A percentile compares a stretch with the other conserved stretches of the same genome.
Evolutionary conservation across 306 rosid genomes (phyloP).

Genomic region (Prunus campanulata): DNA sequence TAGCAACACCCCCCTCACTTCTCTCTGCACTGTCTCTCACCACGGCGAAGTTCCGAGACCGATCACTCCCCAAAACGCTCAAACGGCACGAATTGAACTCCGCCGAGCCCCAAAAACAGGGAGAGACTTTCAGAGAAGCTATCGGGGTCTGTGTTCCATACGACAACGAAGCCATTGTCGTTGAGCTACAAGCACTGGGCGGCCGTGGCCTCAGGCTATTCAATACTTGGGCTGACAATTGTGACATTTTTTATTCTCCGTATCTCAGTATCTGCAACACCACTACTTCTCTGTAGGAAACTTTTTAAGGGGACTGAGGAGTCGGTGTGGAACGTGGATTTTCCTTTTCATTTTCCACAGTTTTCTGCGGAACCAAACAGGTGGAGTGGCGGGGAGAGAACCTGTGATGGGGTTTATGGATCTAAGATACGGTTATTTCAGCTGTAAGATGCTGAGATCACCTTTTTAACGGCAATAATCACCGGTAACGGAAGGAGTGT

Average conservation of each 20-base stretch:
- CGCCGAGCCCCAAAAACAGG: constrained; percentile 9
- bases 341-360: neutral
- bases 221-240: constrained; percentile 4
- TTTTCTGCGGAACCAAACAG: neutral
- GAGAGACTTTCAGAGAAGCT: neutral
- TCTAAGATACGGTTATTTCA: neutral
- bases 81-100: constrained; percentile 3
- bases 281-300: neutral
- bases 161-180: constrained; percentile 9
- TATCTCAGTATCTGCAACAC: neutral
- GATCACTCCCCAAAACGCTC: constrained; percentile 5
- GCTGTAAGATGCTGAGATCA: neutral
- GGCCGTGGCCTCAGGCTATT: constrained; percentile 9
- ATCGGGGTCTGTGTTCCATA: neutral
- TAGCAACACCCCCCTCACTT: neutral
- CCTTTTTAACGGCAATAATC: neutral
- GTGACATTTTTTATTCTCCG: constrained; percentile 20
- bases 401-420: neutral
- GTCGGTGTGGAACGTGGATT: neutral
- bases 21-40: constrained; percentile 18
- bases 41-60: constrained; percentile 16
- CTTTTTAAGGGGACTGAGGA: neutral
- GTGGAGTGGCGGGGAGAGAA: constrained; percentile 19
- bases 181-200: neutral
- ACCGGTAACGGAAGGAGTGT: neutral